Evolutionary conservation across 176 grass and related monocot genomes (phyloP).

Genomic region (Saccharum officinarum): DNA sequence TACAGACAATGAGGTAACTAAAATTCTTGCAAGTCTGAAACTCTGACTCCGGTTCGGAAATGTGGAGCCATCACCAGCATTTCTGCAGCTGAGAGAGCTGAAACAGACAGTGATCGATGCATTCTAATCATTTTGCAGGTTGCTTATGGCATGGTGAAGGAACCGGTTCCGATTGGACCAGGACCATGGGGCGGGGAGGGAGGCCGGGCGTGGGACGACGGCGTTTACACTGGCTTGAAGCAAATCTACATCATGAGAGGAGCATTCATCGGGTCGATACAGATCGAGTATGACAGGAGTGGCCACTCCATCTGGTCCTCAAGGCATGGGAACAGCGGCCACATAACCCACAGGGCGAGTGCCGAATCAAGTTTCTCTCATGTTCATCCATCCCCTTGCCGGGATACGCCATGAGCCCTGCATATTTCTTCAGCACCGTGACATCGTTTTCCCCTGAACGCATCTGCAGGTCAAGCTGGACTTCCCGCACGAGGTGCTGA

Average conservation of each 20-base stretch:
- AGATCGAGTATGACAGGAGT: slow-evolving; percentile 86
- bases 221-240: slow-evolving; percentile 80
- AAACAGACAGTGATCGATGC: neutral
- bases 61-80: neutral
- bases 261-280: slow-evolving; percentile 74
- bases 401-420: neutral
- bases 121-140: slow-evolving; percentile 38
- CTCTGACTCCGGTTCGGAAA: neutral
- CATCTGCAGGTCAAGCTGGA: slow-evolving; percentile 71
- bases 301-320: slow-evolving; percentile 80
- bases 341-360: slow-evolving; percentile 72
- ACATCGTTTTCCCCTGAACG: neutral
- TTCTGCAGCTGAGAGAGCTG: neutral
- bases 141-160: slow-evolving; percentile 66
- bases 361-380: neutral
- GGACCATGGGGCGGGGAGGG: slow-evolving; percentile 94
- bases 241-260: slow-evolving; percentile 77
- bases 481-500: slow-evolving; percentile 80
- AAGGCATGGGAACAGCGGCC: slow-evolving; percentile 73
- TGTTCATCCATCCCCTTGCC: neutral
- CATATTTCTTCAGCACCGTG: neutral
- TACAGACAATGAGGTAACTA: slow-evolving; percentile 57
- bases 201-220: slow-evolving; percentile 89
- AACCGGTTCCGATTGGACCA: slow-evolving; percentile 74
- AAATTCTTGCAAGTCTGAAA: neutral